phyloP scores from a whole-genome alignment of 306 rosid genomes.

The Quercus glauca region DNA sequence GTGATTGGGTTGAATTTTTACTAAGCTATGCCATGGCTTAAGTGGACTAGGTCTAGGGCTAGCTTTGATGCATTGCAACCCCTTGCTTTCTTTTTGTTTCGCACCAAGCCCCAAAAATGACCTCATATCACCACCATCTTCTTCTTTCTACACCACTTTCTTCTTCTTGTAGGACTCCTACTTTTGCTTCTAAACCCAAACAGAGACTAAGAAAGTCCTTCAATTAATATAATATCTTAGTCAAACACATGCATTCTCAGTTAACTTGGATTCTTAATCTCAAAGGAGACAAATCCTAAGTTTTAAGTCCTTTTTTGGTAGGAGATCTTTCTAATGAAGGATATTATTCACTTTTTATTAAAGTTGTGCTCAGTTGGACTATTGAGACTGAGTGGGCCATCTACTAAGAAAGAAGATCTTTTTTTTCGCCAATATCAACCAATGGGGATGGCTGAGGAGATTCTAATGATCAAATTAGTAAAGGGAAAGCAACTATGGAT shows the following conservation, averaged over 20 bases:
- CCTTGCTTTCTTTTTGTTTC: constrained; percentile 5
- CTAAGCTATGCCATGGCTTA: no score
- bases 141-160: constrained; percentile 22
- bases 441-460: no score
- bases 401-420: no score
- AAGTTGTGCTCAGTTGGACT: no score
- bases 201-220: constrained; percentile 7
- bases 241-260: not conserved
- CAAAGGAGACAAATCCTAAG: not conserved
- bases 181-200: constrained; percentile 13
- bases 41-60: no score
- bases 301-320: constrained; percentile 37
- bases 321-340: constrained; percentile 42
- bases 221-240: constrained; percentile 10
- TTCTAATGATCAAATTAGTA: no score
- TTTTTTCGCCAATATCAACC: no score
- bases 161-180: constrained; percentile 3
- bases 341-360: constrained; percentile 34
- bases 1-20: no score
- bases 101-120: constrained; percentile 18
- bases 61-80: not conserved
- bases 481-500: no score
- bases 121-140: constrained; percentile 2
- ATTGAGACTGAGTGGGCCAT: no score
- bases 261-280: not conserved